Conservation (phyloP, 2,329 filamentous ascomycete genomes). For the Monosporascus sp. region DNA sequence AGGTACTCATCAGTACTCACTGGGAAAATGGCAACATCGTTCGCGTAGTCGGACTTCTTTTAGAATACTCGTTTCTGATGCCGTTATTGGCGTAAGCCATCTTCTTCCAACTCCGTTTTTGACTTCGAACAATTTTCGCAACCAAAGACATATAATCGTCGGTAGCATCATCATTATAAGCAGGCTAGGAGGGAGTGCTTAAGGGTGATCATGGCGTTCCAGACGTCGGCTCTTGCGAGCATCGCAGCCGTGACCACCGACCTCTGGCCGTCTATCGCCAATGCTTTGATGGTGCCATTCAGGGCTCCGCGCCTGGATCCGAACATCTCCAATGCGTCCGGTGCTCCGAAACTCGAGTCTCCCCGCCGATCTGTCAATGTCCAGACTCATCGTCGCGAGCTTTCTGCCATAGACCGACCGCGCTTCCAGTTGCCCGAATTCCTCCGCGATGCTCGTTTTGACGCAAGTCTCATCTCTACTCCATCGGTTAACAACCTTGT, state of each 20-base stretch:
- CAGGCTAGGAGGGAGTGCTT: background rate
- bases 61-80: background rate
- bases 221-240: constrained; percentile 27
- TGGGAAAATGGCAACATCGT: background rate
- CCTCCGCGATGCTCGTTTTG: constrained; percentile 21
- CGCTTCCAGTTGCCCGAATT: constrained; percentile 29
- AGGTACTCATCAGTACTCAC: background rate
- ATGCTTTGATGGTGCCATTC: constrained; percentile 33
- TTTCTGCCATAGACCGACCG: constrained; percentile 3
- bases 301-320: constrained; percentile 14
- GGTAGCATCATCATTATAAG: background rate
- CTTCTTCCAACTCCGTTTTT: background rate
- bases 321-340: constrained; percentile 1
- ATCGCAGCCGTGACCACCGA: constrained; percentile 39
- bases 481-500: constrained; percentile 12
- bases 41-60: background rate
- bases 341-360: constrained; percentile 5
- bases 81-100: background rate
- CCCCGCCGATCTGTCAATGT: constrained; percentile 3
- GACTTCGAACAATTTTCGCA: background rate
- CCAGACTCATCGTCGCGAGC: constrained; percentile 3
- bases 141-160: background rate
- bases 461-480: constrained; percentile 12
- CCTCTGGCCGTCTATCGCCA: constrained; percentile 41
- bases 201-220: constrained; percentile 21